A percentile compares a stretch with the other conserved stretches of the same genome.
phyloP scores from a whole-genome alignment of 2,329 filamentous ascomycete genomes.

The Camillea tinctor region DNA sequence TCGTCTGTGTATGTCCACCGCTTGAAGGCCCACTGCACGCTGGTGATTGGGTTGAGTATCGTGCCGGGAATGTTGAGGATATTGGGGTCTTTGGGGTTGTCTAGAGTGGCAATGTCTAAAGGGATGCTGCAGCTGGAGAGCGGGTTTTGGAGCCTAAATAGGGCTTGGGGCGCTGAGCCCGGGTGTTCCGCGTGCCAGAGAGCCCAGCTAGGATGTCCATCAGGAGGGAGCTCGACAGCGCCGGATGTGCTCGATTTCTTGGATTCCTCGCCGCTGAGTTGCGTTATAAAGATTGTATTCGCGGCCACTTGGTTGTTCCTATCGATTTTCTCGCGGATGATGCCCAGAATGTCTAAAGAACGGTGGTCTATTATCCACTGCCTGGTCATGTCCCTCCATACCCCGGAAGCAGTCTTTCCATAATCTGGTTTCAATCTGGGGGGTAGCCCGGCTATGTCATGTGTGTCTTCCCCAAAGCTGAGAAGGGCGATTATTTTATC shows the following conservation, averaged over 20 bases:
- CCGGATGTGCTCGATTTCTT: background rate
- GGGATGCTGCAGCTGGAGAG: background rate
- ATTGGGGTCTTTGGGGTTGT: background rate
- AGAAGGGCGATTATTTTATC: constrained; percentile 5
- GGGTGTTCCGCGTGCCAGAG: constrained; percentile 4
- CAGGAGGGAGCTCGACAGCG: background rate
- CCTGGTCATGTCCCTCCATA: constrained; percentile 6
- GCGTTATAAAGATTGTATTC: background rate
- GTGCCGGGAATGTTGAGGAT: background rate
- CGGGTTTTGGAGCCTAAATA: background rate
- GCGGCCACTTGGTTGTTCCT: constrained; percentile 4
- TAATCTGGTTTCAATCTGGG: constrained; percentile 5
- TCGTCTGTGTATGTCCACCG: constrained; percentile 1
- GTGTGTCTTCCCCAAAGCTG: constrained; percentile 4
- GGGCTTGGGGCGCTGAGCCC: background rate
- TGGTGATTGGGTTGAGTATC: background rate
- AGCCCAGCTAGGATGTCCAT: constrained; percentile 1
- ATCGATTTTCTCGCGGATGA: constrained; percentile 2
- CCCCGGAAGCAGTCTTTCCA: constrained; percentile 1
- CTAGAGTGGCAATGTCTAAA: background rate
- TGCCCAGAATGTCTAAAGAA: constrained; percentile 2
- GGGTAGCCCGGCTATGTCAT: background rate
- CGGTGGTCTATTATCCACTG: constrained; percentile 5
- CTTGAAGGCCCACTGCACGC: constrained; percentile 6
- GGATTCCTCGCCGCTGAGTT: background rate